These are phyloP conservation scores for Penicillium griseofulvum DNA, from an alignment of 2,329 filamentous ascomycete species.

Conservation along the genomic window DNA sequence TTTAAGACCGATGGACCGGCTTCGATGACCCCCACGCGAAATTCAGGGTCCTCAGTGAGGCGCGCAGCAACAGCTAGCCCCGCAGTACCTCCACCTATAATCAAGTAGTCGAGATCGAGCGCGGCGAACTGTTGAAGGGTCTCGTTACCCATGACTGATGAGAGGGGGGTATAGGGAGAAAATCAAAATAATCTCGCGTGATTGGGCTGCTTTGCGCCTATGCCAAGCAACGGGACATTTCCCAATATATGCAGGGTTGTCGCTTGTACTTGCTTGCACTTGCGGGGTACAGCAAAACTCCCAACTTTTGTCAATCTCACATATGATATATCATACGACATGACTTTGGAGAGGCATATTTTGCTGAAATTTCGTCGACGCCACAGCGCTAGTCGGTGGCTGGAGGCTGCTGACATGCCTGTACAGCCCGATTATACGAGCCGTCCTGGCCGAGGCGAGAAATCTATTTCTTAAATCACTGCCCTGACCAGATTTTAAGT, in stretches of 20 bases:
- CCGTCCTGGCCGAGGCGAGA: neutral
- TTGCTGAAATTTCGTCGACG: neutral
- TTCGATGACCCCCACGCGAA: conserved; percentile 48
- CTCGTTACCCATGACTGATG: neutral
- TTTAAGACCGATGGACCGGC: conserved; percentile 36
- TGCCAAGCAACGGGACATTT: neutral
- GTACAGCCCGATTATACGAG: neutral
- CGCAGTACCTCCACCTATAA: conserved; percentile 54
- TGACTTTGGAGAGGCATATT: neutral
- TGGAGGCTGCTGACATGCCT: neutral
- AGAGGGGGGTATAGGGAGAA: neutral
- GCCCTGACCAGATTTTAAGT: neutral
- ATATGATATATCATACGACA: neutral
- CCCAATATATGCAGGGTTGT: neutral
- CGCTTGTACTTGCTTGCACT: neutral
- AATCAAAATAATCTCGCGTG: neutral
- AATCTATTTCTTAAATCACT: neutral
- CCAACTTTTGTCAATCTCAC: neutral
- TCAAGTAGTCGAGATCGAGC: conserved; percentile 26
- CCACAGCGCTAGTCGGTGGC: neutral
- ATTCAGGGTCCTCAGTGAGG: conserved; percentile 40
- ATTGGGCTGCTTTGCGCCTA: neutral
- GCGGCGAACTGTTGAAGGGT: neutral
- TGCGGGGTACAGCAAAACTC: neutral
- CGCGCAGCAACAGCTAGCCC: conserved; percentile 46